phyloP scores from a whole-genome alignment of 345 rosid species.

The Clarkia xantiana region DNA sequence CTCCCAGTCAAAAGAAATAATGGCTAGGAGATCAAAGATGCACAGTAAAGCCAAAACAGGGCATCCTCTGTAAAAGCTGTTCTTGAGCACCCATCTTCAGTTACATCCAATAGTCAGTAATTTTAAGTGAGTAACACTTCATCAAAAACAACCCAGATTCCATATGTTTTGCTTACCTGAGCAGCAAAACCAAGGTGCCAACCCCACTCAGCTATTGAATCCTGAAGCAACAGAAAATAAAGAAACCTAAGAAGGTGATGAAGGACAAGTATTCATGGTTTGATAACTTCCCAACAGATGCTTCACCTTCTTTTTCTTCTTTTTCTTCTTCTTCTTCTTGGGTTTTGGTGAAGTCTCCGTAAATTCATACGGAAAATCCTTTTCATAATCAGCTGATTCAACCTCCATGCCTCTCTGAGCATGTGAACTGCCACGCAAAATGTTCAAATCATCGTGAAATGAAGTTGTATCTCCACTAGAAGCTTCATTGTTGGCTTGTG shows the following conservation, averaged over 20 bases:
- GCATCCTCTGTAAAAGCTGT: too few relatives aligned
- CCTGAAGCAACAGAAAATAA: conserved; percentile 37
- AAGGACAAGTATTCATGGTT: neutral
- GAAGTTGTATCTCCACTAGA: conserved; percentile 97
- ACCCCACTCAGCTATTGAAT: conserved; percentile 55
- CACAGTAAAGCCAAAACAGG: too few relatives aligned
- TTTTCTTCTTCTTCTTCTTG: conserved; percentile 91
- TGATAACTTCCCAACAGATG: conserved; percentile 28
- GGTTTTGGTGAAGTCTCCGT: conserved; percentile 67
- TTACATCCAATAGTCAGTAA: too few relatives aligned
- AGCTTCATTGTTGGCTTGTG: conserved; percentile 58
- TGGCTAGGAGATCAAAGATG: too few relatives aligned
- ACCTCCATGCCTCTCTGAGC: conserved; percentile 68
- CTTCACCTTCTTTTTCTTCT: conserved; percentile 58
- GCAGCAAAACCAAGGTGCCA: conserved; percentile 60
- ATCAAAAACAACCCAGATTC: too few relatives aligned
- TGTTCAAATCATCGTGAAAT: conserved; percentile 87
- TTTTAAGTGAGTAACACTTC: too few relatives aligned
- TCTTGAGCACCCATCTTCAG: too few relatives aligned
- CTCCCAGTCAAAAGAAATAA: too few relatives aligned
- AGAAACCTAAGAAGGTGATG: conserved; percentile 8
- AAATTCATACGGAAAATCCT: conserved; percentile 49
- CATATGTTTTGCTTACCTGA: conserved; percentile 80
- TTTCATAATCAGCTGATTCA: conserved; percentile 63
- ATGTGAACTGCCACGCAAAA: conserved; percentile 57